Conservation (phyloP, 2,329 filamentous ascomycete genomes). For the Fusarium begoniae region DNA sequence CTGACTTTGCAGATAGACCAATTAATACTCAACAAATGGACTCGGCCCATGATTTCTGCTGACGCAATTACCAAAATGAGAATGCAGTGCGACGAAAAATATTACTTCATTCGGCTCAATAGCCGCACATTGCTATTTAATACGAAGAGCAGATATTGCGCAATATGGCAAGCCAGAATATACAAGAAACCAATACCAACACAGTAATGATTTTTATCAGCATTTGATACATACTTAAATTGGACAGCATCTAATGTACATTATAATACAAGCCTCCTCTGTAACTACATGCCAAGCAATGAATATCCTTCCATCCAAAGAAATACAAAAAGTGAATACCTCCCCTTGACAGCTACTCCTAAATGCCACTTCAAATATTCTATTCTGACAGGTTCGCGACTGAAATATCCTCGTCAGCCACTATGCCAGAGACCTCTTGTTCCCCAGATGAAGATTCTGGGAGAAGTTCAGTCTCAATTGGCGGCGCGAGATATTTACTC, state of each 20-base stretch:
- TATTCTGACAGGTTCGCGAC: background rate
- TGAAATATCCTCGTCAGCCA: background rate
- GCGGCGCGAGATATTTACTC: background rate
- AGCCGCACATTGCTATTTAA: background rate
- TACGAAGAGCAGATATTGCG: fast-evolving
- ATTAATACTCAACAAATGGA: background rate
- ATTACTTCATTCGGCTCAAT: background rate
- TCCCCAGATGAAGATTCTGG: background rate
- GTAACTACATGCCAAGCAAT: background rate
- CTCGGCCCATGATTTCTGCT: background rate
- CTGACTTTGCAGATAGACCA: background rate
- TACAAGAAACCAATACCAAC: fast-evolving
- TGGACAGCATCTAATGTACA: background rate
- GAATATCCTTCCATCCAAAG: background rate
- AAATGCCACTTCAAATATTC: fast-evolving
- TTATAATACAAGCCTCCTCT: background rate
- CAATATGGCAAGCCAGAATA: too few species aligned
- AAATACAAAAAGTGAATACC: background rate
- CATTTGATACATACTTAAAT: background rate
- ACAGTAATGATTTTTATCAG: fast-evolving
- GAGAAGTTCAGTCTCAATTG: background rate
- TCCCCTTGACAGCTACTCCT: background rate
- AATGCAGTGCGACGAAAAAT: background rate
- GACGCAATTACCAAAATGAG: background rate
- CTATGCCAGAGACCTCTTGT: background rate